Evolutionary conservation across 2,329 filamentous ascomycete genomes (phyloP).

Genomic region (Sclerotinia subarctica): DNA sequence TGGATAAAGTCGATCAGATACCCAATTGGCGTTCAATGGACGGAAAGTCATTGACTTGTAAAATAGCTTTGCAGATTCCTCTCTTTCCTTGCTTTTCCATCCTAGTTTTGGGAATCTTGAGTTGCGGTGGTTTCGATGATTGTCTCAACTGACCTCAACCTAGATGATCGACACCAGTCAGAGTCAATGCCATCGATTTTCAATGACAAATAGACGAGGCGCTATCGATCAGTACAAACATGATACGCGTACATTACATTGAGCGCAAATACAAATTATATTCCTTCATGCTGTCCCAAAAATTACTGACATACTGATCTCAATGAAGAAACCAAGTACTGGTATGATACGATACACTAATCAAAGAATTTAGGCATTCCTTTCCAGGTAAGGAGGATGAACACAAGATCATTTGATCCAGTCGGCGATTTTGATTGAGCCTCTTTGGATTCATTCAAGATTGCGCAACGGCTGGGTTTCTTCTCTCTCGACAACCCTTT

Average conservation of each 20-base stretch:
- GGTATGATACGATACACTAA: neutral
- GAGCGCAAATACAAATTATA: conserved; percentile 4
- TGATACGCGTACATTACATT: conserved; percentile 14
- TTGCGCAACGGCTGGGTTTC: conserved; percentile 52
- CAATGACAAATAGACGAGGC: conserved; percentile 17
- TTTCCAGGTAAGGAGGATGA: conserved; percentile 7
- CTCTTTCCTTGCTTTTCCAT: neutral
- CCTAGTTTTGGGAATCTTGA: neutral
- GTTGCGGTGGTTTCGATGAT: conserved; percentile 1
- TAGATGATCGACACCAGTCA: conserved; percentile 20
- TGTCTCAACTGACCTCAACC: conserved; percentile 16
- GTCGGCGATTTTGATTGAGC: conserved; percentile 13
- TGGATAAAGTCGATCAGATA: conserved; percentile 14
- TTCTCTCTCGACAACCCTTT: conserved; percentile 19
- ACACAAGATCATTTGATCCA: neutral
- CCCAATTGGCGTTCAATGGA: conserved; percentile 17
- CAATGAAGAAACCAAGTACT: neutral
- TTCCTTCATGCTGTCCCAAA: conserved; percentile 8
- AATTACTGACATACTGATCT: conserved; percentile 2
- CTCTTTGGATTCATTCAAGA: conserved; percentile 31
- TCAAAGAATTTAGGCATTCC: neutral
- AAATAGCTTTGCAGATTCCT: conserved; percentile 5
- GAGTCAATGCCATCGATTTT: conserved; percentile 19
- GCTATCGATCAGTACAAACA: conserved; percentile 18
- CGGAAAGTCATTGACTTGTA: conserved; percentile 14